phyloP scores from a whole-genome alignment of 176 grass and related monocot species.

The Eleusine coracana region DNA sequence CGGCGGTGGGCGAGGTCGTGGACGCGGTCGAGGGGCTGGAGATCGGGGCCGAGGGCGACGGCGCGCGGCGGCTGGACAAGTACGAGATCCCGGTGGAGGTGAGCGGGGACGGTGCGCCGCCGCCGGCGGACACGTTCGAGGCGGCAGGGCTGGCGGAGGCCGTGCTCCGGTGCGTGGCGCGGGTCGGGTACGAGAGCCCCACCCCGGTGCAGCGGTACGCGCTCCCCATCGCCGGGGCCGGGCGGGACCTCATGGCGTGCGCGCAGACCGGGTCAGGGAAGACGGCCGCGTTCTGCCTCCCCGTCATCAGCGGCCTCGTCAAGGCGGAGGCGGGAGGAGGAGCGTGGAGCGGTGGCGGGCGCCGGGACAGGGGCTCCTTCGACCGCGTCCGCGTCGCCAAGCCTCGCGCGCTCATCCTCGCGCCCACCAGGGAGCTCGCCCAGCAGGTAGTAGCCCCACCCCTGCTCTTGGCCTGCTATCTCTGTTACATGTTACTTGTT shows the following conservation, averaged over 20 bases:
- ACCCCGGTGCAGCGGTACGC: constrained; percentile 87
- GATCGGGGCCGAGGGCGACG: constrained; percentile 19
- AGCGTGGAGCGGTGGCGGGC: not conserved
- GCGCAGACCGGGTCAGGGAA: constrained; percentile 90
- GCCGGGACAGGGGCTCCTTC: constrained; percentile 4
- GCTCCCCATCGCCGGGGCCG: constrained; percentile 57
- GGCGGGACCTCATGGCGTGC: constrained; percentile 82
- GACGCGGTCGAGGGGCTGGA: constrained; percentile 22
- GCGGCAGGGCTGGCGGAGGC: constrained; percentile 57
- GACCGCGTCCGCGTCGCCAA: constrained; percentile 25
- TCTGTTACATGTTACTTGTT: not conserved
- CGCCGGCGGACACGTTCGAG: constrained; percentile 54
- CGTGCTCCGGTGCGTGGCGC: constrained; percentile 61
- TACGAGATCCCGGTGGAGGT: constrained; percentile 80
- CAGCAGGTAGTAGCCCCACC: constrained; percentile 46
- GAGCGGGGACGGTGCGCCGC: constrained; percentile 55
- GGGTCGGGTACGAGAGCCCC: constrained; percentile 59
- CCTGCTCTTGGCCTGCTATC: not conserved
- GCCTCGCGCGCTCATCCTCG: constrained; percentile 68
- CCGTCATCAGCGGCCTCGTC: constrained; percentile 48
- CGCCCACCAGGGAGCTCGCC: constrained; percentile 79
- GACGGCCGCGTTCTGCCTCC: constrained; percentile 90
- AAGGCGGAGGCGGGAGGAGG: not conserved
- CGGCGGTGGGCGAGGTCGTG: not conserved
- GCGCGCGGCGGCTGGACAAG: constrained; percentile 40